Base-by-base conservation (phyloP, 805 yeast species). In the Cephaloascus albidus region DNA sequence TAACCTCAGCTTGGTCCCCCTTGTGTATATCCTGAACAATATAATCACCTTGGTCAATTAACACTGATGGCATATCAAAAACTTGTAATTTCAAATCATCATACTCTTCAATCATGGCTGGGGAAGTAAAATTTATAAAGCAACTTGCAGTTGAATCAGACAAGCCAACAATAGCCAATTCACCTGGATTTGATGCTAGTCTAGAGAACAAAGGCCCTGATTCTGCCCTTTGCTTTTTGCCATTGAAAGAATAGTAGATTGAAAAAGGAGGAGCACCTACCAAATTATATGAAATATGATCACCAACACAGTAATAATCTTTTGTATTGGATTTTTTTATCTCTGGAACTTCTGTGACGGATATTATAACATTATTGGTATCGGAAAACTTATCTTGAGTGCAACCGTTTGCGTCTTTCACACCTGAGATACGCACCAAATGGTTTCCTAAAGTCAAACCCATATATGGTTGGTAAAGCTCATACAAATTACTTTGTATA, bases 1-100 rank as follows among this genome's bases (percentile, higher is more conserved):
- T 73, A 36, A 93, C 78, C 54, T 88, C 96, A 1, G 94, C 89
- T 52, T 84, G 85, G 47, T 93, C 98, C 36, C 97, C 98, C 54
- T 87, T 95, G 51, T 88, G 95, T 34, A 93, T 85, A 56, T 86
- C 90, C 52, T 81, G 89, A 40, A 81, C 75, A 6, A 80, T 62
- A 15, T 75, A 64, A 41, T 77, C 81, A n/a, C 96, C 95, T 50
- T 81, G 85, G 18, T 81, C 75, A 14, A 90, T 79, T 43, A 82
- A 88, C 14, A 90, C 96, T 0, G 95, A 81, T 2, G 81, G 81
- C 14, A 76, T 53, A 31, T 73, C 74, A 45, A 71, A 65, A 8
- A 75, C 62, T 15, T 51, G 20, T 14, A 59, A 44, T 39, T 50
- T 51, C 43, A 64, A 57, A 45, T 18, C 19, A 8, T 12, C 20